phyloP scores from a whole-genome alignment of 371 early-diverging fungal species.

The Rhizomucor miehei region DNA sequence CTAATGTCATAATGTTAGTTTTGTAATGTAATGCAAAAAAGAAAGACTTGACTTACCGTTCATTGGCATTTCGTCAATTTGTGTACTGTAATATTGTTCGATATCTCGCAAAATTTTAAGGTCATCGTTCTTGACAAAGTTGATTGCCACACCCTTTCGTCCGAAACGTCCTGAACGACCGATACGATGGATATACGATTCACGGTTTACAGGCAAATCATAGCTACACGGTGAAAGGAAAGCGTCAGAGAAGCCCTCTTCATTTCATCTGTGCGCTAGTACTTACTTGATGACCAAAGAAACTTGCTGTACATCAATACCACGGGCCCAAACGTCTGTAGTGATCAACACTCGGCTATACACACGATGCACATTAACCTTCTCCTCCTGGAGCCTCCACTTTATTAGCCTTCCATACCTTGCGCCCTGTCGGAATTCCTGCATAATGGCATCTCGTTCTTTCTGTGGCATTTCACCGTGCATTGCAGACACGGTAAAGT shows the following conservation, averaged over 20 bases:
- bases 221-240: conserved; percentile 59
- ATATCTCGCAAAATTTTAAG: conserved; percentile 84
- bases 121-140: conserved; percentile 94
- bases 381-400: too few relatives aligned
- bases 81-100: conserved; percentile 92
- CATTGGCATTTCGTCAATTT: conserved; percentile 96
- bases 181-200: conserved; percentile 95
- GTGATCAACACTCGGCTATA: conserved; percentile 89
- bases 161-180: conserved; percentile 98
- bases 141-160: conserved; percentile 98
- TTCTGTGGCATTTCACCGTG: conserved; percentile 98
- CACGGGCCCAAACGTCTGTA: conserved; percentile 96
- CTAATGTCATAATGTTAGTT: conserved; percentile 5
- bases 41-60: conserved; percentile 47
- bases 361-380: background rate
- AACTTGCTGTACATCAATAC: conserved; percentile 98
- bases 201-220: conserved; percentile 93
- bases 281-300: conserved; percentile 79
- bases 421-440: conserved; percentile 86
- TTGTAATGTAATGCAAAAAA: background rate
- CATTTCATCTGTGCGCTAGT: background rate
- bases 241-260: background rate
- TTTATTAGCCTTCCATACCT: conserved; percentile 33
- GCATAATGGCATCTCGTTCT: conserved; percentile 89
- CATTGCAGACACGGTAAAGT: conserved; percentile 98